These are phyloP conservation scores for Neurospora africana DNA, from an alignment of 495 filamentous ascomycete genomes.

Conservation along the genomic window DNA sequence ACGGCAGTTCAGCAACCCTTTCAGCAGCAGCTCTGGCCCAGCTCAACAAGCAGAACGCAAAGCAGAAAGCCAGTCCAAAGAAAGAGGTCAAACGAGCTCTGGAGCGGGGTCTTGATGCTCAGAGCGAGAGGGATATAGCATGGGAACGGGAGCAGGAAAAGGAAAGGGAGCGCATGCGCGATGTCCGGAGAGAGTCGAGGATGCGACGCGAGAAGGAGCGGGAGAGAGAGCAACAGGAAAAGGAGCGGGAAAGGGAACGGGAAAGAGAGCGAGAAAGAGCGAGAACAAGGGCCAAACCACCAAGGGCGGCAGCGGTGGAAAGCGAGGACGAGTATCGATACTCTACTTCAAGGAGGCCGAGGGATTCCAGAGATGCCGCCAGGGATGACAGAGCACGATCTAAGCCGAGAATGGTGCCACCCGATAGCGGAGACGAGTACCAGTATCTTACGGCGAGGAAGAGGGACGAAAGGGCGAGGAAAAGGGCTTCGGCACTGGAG, in stretches of 20 bases:
- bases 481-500: slow-evolving; percentile 3
- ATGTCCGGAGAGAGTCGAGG: slow-evolving; percentile 6
- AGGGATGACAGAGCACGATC: background rate
- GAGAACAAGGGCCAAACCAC: background rate
- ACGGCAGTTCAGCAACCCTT: slow-evolving; percentile 15
- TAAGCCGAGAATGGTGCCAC: slow-evolving; percentile 14
- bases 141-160: slow-evolving; percentile 19
- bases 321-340: slow-evolving; percentile 19
- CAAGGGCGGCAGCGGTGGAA: slow-evolving; percentile 4
- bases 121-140: slow-evolving; percentile 17
- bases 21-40: slow-evolving; percentile 52
- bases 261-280: slow-evolving; percentile 5
- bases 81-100: background rate
- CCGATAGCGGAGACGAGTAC: slow-evolving; percentile 20
- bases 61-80: slow-evolving; percentile 5
- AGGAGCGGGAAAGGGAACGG: slow-evolving; percentile 17
- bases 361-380: background rate
- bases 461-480: background rate
- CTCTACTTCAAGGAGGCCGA: background rate
- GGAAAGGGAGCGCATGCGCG: slow-evolving; percentile 17
- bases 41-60: slow-evolving; percentile 47
- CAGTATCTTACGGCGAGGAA: slow-evolving; percentile 4
- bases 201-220: background rate
- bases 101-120: background rate
- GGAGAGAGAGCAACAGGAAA: slow-evolving; percentile 24